Base-by-base conservation (phyloP, 2,329 filamentous ascomycete species). In the Mycosphaerella sp. region DNA sequence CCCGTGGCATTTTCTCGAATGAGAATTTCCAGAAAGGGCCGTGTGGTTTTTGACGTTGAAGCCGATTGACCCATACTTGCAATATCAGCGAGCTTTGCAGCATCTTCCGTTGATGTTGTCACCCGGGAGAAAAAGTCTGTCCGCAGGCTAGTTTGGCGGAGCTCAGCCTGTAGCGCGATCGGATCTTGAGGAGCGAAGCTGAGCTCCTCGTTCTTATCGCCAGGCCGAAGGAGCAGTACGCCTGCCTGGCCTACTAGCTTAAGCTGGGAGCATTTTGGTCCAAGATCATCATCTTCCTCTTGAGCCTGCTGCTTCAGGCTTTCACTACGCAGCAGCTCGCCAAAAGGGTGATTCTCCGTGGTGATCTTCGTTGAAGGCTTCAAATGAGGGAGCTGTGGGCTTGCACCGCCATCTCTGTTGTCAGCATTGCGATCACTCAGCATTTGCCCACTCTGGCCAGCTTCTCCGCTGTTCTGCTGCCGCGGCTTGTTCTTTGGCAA, bases 201-300 rank as follows among this genome's bases (percentile, higher is more conserved):
- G 14, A 56, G 26, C 2, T 50, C 49, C 41, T 53, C 38, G 38
- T 38, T 39, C 12, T 46, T 46, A 17, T 55, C 52, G 31, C 47
- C 41, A 9, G 45, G 44, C 1, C 51, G 48, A 23, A 58, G 44
- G n/a, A 60, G 43, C 8, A 61, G 39, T 9, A 53, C 45, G 12
- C 59, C 59, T 10, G 60, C 17, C 10, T 54, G 54, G 36, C 49
- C 54, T 12, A 57, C 36, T 29, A 60, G 45, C 46, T 56, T 62
- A 4, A 41, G 36, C 11, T 10, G 10, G 9, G 8, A 26, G 7
- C 4, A 11, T 21, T 34, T 38, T 14, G 51, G 43, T 3, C 41
- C 36, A 7, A n/a, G 41, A 11, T 45, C 46, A 10, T 45, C 45
- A 7, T 56, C 56, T 6, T 60, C 56, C 4, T 40, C 45, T 12